Base-by-base conservation (phyloP, 1,139 yeast species). In the Scheffersomyces parashehatae region DNA sequence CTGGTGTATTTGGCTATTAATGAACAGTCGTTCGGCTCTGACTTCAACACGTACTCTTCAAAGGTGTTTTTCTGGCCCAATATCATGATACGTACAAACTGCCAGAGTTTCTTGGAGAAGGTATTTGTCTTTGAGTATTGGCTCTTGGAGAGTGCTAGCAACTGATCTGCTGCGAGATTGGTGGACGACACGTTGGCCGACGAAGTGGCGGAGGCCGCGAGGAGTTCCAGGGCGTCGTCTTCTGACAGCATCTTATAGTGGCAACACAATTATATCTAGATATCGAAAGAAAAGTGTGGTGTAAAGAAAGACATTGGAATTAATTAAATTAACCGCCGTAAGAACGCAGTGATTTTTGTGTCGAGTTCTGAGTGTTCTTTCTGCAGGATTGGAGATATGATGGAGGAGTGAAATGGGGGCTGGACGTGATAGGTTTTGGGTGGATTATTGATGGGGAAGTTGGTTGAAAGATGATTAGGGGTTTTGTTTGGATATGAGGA, bases 1-100 rank as follows among this genome's bases (percentile, higher is more conserved):
- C 58, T 48, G 13, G 74, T 60, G 57, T 70, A 80, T 54, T 79
- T 80, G 31, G 82, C 73, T 26, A 77, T 68, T 29, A 80, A 62
- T 2, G 83, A 72, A 51, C 83, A 77, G 56, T 81, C 85, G 54
- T 74, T 79, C 5, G 83, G 80, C 53, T 80, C 82, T 11, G 67
- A 44, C 2, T 53, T 49, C 31, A 71, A 41, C 3, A 81, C 70
- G 44, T 58, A 63, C 43, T 64, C 52, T 47, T 81, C 85, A 45
- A 73, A 65, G n/a, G 45, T 43, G 50, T 73, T 73, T 3, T 45
- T 44, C 9, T 53, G 42, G 3, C 66, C 58, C 4, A 62, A 45
- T 4, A 68, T 7, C 11, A 53, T 59, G 9, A 65, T 52, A 44
- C 56, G 62, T 16, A 60, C 24, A 43, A 65, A 72, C 51, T 66